Evolutionary conservation across 2,329 filamentous ascomycete genomes (phyloP), one percentile per base, ranked within the genome.

Genomic region (Penicillium vulpinum): DNA sequence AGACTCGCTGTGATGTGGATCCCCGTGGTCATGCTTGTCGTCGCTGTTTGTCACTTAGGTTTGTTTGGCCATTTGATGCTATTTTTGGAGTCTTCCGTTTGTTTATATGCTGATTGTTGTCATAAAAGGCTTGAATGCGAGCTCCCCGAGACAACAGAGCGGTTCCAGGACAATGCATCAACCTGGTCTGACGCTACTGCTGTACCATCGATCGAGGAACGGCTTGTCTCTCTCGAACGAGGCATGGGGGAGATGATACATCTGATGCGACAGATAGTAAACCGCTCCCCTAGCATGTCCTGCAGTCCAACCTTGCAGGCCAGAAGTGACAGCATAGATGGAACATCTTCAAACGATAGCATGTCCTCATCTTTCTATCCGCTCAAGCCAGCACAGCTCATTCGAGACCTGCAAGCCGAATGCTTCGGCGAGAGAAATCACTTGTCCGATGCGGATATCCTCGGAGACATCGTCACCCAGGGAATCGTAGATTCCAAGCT

Each of bases 1-100:
- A 73, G 58, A 73, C 71, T 29, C 65, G 71, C n/a, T 73, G 71
- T 45, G 71, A 73, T 53, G 50, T 73, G 33, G 70, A 73, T 59
- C 70, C 70, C 8, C 69, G 70, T 13, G 69, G 69, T 21, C 70
- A 73, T 65, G 68, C 71, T 38, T 73, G 71, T 56, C 71, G 71
- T 47, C 71, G 71, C 26, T 73, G 71, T 62, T 60, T 73, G 40
- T 73, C 71, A n/a, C 60, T 73, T 35, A 71, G 71, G 71, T 73
- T 53, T 36, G 66, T 66, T 24, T 26, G 21, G 44, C 24, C n/a
- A n/a, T n/a, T n/a, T n/a, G n/a, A n/a, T n/a, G n/a, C n/a, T n/a
- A n/a, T 36, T 39, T 26, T 18, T 21, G 33, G 24, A 29, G 26
- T 33, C 18, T 15, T 2, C 6, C 1, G 24, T 13, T 21, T 36